Evolutionary conservation across 192 early-diverging fungal genomes (phyloP).

Genomic region (Coemansia sp.): DNA sequence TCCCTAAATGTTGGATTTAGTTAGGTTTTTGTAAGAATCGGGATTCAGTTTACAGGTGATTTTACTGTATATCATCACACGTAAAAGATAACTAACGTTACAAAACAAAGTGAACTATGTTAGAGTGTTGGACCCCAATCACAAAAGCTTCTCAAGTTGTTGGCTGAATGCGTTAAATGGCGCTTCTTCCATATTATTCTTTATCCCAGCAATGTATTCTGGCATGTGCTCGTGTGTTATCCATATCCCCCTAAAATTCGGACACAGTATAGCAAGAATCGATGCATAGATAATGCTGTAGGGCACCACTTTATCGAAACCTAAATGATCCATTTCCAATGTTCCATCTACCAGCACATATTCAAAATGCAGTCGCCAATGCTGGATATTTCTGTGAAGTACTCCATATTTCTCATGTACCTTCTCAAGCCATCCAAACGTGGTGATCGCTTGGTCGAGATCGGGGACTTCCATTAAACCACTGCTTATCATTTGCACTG

Average conservation of each 20-base stretch:
- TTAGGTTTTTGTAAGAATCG: too few relatives aligned
- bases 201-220: background rate
- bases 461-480: background rate
- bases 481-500: background rate
- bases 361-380: background rate
- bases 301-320: background rate
- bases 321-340: background rate
- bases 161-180: background rate
- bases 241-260: background rate
- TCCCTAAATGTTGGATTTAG: constrained; percentile 1
- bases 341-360: background rate
- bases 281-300: background rate
- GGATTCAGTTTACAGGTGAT: too few relatives aligned
- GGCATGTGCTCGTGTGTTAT: background rate
- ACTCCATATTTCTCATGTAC: background rate
- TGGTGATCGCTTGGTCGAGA: background rate
- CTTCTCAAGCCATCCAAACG: background rate
- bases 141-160: background rate
- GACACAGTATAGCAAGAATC: background rate
- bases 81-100: too few relatives aligned
- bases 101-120: too few relatives aligned
- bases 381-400: background rate
- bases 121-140: background rate
- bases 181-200: background rate
- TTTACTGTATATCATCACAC: too few relatives aligned